Conservation (phyloP, 176 grass and related monocot species). For the Juncus inflexus region DNA sequence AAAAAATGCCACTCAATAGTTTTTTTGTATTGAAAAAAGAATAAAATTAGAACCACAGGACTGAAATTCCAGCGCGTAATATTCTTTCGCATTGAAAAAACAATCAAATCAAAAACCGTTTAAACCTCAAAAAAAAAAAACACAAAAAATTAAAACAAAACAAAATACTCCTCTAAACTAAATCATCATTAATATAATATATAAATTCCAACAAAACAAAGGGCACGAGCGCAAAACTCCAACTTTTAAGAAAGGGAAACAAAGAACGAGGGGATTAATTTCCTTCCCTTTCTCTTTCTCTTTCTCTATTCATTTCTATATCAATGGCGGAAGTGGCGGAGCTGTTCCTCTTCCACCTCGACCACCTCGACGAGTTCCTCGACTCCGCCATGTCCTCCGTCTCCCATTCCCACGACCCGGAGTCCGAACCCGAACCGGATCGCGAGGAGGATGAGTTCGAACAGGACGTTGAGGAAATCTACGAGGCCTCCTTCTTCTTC, state of each 20-base stretch:
- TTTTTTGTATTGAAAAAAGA: no score
- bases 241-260: neutral
- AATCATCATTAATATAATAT: neutral
- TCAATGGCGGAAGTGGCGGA: conserved; percentile 54
- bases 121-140: no score
- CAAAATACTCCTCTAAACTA: neutral
- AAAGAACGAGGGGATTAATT: no score
- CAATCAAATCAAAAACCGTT: no score
- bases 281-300: neutral
- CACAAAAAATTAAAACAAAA: neutral
- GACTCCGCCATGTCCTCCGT: conserved; percentile 33
- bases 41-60: no score
- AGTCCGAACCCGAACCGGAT: conserved; percentile 20
- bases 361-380: conserved; percentile 23
- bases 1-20: no score
- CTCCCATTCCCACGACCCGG: conserved; percentile 39
- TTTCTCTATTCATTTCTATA: neutral
- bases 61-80: no score
- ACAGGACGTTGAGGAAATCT: no score
- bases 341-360: conserved; percentile 53
- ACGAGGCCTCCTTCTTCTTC: conserved; percentile 17
- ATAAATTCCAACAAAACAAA: conserved; percentile 1
- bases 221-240: neutral
- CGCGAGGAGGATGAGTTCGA: conserved; percentile 23
- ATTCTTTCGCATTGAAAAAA: no score